Conservation (phyloP, 352 stramenopile species). For the Phytopythium vexans region DNA sequence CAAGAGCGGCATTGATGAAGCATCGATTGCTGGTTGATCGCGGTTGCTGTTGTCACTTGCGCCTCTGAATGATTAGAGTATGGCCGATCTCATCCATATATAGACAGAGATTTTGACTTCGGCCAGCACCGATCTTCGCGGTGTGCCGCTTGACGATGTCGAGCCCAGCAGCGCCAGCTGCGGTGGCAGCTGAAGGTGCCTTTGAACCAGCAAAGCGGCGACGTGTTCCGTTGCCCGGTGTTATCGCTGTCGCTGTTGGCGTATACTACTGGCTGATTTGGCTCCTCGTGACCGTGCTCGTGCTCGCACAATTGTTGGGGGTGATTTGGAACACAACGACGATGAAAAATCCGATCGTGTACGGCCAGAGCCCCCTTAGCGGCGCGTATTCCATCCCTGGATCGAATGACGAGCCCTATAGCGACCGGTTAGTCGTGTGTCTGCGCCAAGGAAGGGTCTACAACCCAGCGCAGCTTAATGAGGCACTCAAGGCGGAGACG, state of each 20-base stretch:
- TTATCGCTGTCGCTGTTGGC: not conserved
- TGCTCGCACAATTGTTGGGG: conserved; percentile 3
- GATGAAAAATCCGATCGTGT: not conserved
- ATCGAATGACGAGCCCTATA: conserved; percentile 13
- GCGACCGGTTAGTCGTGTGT: conserved; percentile 13
- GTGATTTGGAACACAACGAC: conserved; percentile 4
- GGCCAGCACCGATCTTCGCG: too few relatives aligned
- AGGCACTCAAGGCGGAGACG: not conserved
- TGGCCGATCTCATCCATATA: too few relatives aligned
- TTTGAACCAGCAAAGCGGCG: not conserved
- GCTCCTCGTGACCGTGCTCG: not conserved
- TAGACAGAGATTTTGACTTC: too few relatives aligned
- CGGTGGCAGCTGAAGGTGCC: not conserved
- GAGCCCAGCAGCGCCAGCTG: too few relatives aligned
- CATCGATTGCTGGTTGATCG: too few relatives aligned
- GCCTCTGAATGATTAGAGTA: too few relatives aligned
- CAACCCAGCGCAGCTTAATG: conserved; percentile 1
- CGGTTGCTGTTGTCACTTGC: too few relatives aligned
- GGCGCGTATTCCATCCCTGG: conserved; percentile 1
- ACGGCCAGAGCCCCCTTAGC: conserved; percentile 1
- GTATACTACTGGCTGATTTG: conserved; percentile 4
- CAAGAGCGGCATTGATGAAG: not conserved
- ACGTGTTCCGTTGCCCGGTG: not conserved
- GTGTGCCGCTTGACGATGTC: too few relatives aligned
- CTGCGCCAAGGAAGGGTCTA: conserved; percentile 7